Percentiles rank a stretch among this genome's conserved stretches.
These are phyloP conservation scores for Nemania serpens DNA, from an alignment of 2,329 filamentous ascomycete species.

Conservation along the genomic window DNA sequence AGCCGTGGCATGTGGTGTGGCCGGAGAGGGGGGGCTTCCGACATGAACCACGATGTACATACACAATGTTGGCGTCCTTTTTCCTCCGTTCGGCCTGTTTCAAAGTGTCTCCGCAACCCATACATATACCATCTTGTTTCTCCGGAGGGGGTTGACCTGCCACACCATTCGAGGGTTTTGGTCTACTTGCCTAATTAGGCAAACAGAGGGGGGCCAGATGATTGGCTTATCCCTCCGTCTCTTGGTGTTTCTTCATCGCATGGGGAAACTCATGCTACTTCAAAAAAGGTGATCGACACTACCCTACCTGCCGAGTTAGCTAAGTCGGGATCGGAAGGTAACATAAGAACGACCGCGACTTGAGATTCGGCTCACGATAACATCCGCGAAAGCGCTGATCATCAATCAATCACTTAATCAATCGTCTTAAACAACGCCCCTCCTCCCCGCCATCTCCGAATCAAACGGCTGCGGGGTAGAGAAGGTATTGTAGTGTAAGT, in stretches of 20 bases:
- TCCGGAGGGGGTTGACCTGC: conserved; percentile 16
- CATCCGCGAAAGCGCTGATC: background rate
- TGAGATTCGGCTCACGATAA: conserved; percentile 16
- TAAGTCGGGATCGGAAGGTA: conserved; percentile 37
- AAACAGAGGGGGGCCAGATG: conserved; percentile 3
- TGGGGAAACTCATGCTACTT: background rate
- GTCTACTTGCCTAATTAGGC: conserved; percentile 28
- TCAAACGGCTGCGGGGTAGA: conserved; percentile 7
- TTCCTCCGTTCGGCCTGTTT: conserved; percentile 9
- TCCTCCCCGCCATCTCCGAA: background rate
- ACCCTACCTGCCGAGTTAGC: conserved; percentile 29
- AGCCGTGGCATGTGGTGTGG: conserved; percentile 14
- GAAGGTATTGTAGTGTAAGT: background rate
- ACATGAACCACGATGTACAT: conserved; percentile 15
- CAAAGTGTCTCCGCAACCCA: conserved; percentile 13
- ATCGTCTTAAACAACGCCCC: background rate
- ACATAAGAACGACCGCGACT: conserved; percentile 20
- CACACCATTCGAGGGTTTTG: conserved; percentile 16
- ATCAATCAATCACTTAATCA: background rate
- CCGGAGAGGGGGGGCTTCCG: conserved; percentile 1
- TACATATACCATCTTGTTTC: background rate
- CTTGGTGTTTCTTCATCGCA: background rate
- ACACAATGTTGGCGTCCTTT: background rate
- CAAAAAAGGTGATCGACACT: too few species aligned
- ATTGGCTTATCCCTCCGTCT: background rate